Evolutionary conservation across 257 asterid species (phyloP), one percentile per base, ranked within the genome.

Genomic region (Perilla frutescens): DNA sequence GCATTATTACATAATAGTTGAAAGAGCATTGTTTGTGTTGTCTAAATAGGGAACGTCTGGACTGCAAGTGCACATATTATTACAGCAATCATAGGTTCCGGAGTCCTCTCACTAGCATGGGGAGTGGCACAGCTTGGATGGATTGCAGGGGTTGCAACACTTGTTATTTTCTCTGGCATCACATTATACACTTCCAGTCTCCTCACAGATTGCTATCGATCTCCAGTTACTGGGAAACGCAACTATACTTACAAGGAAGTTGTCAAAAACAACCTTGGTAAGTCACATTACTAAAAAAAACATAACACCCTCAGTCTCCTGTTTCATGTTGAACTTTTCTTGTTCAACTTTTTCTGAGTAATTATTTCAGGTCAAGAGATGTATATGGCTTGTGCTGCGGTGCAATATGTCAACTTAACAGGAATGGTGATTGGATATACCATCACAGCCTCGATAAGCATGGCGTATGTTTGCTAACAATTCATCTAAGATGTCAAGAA

Each of bases 31-130:
- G 4, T 34, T 72, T 67, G n/a, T 51, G 76, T 15, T 79, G 50
- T 51, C 41, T 64, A 20, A 32, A 3, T 59, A 86, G 90, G 91
- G 11, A 89, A 73, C 37, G 50, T 86, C 51, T 84, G 90, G 90
- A 90, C 93, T 1, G 96, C 96, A 72, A 87, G 86, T 72, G 88
- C 96, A 69, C 96, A 90, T 73, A 90, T 90, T 8, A 84, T 90
- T 14, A 90, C 96, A 8, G 89, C 89, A 65, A 78, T 88, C 57
- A 85, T 90, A 47, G 96, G 96, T 6, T 88, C 96, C 0, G 96
- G 96, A 49, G 96, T 90, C 8, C 87, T 90, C 31, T 90, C 96
- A 4, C 86, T 90, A 9, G 96, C 89, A 0, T 90, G 95, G 92
- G 91, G 87, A 1, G 77, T 89, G 69, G 96, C 96, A 2, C 93